Evolutionary conservation across 1,139 yeast species (phyloP).

Genomic region (Blastobotrys elegans): DNA sequence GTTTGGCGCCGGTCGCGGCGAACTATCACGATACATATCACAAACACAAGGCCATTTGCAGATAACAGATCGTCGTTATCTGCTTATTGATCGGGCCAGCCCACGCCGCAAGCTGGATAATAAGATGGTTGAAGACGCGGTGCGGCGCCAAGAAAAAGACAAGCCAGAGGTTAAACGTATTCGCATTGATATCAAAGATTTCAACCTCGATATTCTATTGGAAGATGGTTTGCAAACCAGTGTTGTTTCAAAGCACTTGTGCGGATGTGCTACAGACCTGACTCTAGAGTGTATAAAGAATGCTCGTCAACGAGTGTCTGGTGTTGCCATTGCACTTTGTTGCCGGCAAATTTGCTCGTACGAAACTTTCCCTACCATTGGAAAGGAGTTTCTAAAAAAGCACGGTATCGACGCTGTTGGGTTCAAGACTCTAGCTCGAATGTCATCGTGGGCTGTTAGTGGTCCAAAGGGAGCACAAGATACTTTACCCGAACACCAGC

Average conservation of each 20-base stretch:
- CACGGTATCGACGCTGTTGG: constrained; percentile 33
- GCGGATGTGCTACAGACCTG: constrained; percentile 92
- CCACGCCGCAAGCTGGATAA: constrained; percentile 75
- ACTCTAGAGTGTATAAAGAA: constrained; percentile 64
- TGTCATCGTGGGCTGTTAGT: constrained; percentile 86
- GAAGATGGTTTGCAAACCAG: constrained; percentile 34
- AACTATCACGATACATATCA: constrained; percentile 61
- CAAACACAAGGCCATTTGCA: background rate
- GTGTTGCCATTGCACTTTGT: constrained; percentile 84
- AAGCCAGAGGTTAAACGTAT: constrained; percentile 45
- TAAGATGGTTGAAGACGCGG: constrained; percentile 55
- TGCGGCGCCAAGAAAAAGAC: constrained; percentile 22
- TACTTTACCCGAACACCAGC: constrained; percentile 31
- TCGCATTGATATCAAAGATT: constrained; percentile 75
- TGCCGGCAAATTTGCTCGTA: constrained; percentile 81
- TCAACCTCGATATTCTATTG: constrained; percentile 41
- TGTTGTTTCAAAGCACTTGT: constrained; percentile 79
- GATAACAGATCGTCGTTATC: constrained; percentile 31
- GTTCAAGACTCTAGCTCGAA: constrained; percentile 54
- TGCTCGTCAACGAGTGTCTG: constrained; percentile 38
- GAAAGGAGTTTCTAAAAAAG: constrained; percentile 34
- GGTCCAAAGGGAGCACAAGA: constrained; percentile 38
- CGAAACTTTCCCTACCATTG: constrained; percentile 46
- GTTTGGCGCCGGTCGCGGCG: constrained; percentile 91
- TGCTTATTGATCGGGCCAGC: constrained; percentile 71